phyloP scores from a whole-genome alignment of 1,139 yeast species.

The Arxiozyma slooffiae region DNA sequence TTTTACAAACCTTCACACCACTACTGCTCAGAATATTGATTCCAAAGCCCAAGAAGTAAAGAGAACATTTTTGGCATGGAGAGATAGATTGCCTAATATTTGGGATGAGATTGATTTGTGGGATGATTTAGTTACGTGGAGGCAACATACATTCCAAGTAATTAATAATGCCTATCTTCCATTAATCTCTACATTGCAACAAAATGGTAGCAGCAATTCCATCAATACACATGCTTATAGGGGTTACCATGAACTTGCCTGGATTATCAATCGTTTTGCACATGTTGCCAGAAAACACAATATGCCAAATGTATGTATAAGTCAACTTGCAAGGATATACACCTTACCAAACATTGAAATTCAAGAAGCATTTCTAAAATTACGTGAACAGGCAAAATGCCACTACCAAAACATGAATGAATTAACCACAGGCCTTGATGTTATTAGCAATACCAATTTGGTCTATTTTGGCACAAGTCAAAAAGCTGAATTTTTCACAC shows the following conservation, averaged over 20 bases:
- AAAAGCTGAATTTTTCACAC: conserved; percentile 92
- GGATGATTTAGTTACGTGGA: conserved; percentile 97
- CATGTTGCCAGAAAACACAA: conserved; percentile 96
- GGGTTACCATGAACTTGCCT: conserved; percentile 97
- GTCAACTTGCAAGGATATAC: conserved; percentile 85
- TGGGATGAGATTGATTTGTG: conserved; percentile 98
- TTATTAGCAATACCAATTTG: conserved; percentile 88
- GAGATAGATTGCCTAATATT: conserved; percentile 87
- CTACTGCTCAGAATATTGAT: conserved; percentile 87
- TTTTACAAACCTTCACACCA: conserved; percentile 76
- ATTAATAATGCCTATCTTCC: conserved; percentile 92
- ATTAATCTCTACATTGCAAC: conserved; percentile 76
- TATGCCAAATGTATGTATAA: conserved; percentile 93
- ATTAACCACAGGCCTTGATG: conserved; percentile 88
- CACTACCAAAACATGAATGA: conserved; percentile 85
- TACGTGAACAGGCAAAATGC: conserved; percentile 95
- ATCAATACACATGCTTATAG: conserved; percentile 90
- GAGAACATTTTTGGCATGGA: conserved; percentile 92
- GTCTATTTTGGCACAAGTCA: conserved; percentile 95
- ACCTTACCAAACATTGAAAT: conserved; percentile 95
- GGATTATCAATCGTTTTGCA: conserved; percentile 97
- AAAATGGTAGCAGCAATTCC: conserved; percentile 56
- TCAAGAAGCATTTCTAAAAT: conserved; percentile 91
- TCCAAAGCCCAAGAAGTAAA: conserved; percentile 88
- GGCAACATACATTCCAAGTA: conserved; percentile 97